Conservation (phyloP, 2,329 filamentous ascomycete genomes). For the Hymenoscyphus albidus region DNA sequence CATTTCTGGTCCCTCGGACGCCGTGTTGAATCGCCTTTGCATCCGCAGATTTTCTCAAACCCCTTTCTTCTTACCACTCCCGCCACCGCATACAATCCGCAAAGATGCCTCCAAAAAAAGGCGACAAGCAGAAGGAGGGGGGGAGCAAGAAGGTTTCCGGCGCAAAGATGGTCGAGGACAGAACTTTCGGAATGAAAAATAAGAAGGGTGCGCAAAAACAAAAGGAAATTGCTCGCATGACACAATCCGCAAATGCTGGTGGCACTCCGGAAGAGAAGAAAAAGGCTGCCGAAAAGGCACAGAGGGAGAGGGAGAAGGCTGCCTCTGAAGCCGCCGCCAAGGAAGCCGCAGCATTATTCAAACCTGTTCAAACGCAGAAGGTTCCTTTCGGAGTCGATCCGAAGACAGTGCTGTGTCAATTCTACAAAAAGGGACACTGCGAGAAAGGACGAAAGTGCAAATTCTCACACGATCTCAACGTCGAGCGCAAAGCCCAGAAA, state of each 20-base stretch:
- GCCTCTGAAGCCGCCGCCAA: constrained; percentile 80
- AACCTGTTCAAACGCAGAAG: constrained; percentile 93
- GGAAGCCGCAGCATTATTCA: constrained; percentile 77
- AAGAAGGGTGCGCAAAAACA: constrained; percentile 93
- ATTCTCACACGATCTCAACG: constrained; percentile 85
- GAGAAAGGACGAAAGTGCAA: constrained; percentile 99
- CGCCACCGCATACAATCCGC: constrained; percentile 7
- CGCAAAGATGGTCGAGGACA: constrained; percentile 69
- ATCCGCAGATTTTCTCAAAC: not conserved
- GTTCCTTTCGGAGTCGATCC: constrained; percentile 97
- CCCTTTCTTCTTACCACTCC: not conserved
- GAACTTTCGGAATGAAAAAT: constrained; percentile 99
- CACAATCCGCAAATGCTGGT: constrained; percentile 66
- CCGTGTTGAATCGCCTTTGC: not conserved
- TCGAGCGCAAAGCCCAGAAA: constrained; percentile 92
- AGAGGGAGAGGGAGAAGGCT: constrained; percentile 81
- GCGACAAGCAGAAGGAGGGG: constrained; percentile 43
- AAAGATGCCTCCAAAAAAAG: constrained; percentile 70
- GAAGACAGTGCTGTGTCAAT: constrained; percentile 94
- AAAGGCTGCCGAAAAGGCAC: constrained; percentile 64
- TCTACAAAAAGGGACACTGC: constrained; percentile 95
- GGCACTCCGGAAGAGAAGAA: constrained; percentile 85
- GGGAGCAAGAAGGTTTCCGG: constrained; percentile 52
- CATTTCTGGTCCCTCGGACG: constrained; percentile 26
- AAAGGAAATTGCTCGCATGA: constrained; percentile 82